Percentiles rank a stretch among this genome's conserved stretches.
phyloP scores from a whole-genome alignment of 495 filamentous ascomycete genomes.

The Hyaloscypha bicolor region DNA sequence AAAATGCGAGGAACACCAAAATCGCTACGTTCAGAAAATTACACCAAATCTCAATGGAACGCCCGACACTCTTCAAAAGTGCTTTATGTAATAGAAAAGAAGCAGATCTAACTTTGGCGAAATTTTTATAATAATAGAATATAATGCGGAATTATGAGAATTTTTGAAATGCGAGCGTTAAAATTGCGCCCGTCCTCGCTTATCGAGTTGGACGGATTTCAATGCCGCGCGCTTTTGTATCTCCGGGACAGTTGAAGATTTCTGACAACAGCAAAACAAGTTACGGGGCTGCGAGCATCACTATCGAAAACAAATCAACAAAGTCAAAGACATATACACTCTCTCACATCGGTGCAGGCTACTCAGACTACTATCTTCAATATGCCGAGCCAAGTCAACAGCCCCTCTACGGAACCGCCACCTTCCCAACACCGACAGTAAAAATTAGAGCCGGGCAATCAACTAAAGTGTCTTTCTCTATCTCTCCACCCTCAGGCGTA shows the following conservation, averaged over 20 bases:
- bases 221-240: too few species aligned
- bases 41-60: too few species aligned
- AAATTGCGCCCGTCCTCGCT: too few species aligned
- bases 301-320: constrained; percentile 28
- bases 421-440: constrained; percentile 27
- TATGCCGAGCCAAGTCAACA: constrained; percentile 31
- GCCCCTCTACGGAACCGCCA: constrained; percentile 31
- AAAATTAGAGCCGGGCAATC: constrained; percentile 26
- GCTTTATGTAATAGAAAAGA: too few species aligned
- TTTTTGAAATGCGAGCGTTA: too few species aligned
- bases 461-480: constrained; percentile 18
- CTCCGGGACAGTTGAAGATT: constrained; percentile 29
- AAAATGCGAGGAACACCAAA: too few species aligned
- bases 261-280: constrained; percentile 23
- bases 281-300: constrained; percentile 28
- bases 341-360: constrained; percentile 30
- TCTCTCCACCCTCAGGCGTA: constrained; percentile 28
- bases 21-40: too few species aligned
- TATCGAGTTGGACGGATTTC: too few species aligned
- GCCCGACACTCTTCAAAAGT: too few species aligned
- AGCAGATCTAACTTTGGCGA: too few species aligned
- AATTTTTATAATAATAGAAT: too few species aligned
- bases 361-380: constrained; percentile 27
- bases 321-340: constrained; percentile 26
- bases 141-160: too few species aligned